Base-by-base conservation (phyloP, 2,329 filamentous ascomycete species). In the Paecilomyces sp. region DNA sequence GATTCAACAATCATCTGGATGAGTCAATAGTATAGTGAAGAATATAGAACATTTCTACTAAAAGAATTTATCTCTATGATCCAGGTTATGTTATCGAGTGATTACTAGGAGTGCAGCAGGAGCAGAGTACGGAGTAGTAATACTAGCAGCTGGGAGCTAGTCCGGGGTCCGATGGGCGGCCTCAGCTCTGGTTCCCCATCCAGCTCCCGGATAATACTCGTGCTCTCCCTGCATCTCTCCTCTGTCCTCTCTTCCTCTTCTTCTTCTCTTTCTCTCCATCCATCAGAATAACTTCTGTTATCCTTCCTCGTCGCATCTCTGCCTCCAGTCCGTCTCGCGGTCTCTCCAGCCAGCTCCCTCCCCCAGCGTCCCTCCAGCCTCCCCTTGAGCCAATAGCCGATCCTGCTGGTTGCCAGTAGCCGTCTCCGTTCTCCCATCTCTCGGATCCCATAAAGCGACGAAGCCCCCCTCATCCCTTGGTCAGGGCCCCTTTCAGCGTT, bases 381-480 rank as follows among this genome's bases (percentile, higher is more conserved):
- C 41, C 18, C 41, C 13, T 9, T 15, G 15, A 18, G 9, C 9
- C 41, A 18, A 47, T 47, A 47, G 51, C 50, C 41, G 34, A 47
- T 57, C 58, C 54, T 24, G 50, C 57, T 15, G 33, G 12, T 28
- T 13, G 30, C 41, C 24, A 25, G 51, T 58, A 55, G 56, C 30
- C 57, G 55, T 31, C 52, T n/a, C 31, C 54, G 24, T 15, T 22
- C 18, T 51, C 58, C 55, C 54, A 61, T 58, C 56, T 61, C 56
- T 60, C 63, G 57, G 63, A 65, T 64, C 68, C 70, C 41, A 47
- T 68, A 66, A 74, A 74, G 90, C 91, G 85, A 92, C 84, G 91
- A 92, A 92, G 90, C 91, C 87, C 81, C 87, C 84, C 87, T 80
- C 68, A 81, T 89, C 91, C 92, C 93, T 97, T 95, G 93, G 93